phyloP scores from a whole-genome alignment of 2,329 filamentous ascomycete genomes.

The Penicillium sp. region DNA sequence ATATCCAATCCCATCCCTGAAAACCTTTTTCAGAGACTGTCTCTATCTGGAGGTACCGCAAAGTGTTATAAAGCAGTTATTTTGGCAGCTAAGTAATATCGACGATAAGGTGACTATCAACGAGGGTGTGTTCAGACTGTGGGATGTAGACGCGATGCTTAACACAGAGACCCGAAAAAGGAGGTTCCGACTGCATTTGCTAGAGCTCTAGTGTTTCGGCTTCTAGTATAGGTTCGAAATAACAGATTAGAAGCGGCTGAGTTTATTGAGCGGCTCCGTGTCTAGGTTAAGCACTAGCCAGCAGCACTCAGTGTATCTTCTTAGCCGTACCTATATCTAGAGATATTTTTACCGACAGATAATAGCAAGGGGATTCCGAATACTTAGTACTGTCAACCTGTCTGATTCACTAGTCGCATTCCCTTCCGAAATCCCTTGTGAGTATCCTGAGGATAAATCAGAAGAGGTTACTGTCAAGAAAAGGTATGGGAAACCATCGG shows the following conservation, averaged over 20 bases:
- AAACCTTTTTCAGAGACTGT: constrained; percentile 21
- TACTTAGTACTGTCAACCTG: background rate
- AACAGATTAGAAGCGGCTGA: constrained; percentile 4
- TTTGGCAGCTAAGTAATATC: background rate
- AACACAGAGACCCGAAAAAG: background rate
- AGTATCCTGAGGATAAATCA: constrained; percentile 1
- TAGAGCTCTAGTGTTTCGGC: constrained; percentile 22
- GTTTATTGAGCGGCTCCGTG: background rate
- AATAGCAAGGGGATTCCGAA: constrained; percentile 4
- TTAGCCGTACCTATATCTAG: background rate
- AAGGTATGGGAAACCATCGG: constrained; percentile 12
- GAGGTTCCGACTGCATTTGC: constrained; percentile 1
- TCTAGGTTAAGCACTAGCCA: background rate
- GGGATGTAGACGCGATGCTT: background rate
- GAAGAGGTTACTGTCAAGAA: background rate
- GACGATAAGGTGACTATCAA: constrained; percentile 13
- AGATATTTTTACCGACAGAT: constrained; percentile 2
- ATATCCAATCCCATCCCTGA: constrained; percentile 15
- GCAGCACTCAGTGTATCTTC: background rate
- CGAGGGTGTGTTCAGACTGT: constrained; percentile 5
- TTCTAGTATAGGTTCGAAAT: constrained; percentile 22
- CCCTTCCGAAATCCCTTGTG: background rate
- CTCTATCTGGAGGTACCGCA: constrained; percentile 14
- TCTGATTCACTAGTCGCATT: background rate
- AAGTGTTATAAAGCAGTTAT: constrained; percentile 10